Evolutionary conservation across 2,329 filamentous ascomycete genomes (phyloP).

Genomic region (Drechslera avenae): DNA sequence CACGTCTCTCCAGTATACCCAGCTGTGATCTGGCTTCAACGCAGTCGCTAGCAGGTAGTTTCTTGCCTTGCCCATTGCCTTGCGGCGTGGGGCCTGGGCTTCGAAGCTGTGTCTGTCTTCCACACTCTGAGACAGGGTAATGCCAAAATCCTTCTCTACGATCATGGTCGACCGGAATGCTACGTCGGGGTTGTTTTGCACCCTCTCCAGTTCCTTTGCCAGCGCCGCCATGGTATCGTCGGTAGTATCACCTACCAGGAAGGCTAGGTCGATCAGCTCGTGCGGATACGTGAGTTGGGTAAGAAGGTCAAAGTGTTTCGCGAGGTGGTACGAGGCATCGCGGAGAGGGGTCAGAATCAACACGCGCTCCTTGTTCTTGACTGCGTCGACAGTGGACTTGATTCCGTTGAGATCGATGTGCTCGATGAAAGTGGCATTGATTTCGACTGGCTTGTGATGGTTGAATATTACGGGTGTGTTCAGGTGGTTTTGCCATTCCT

Average conservation of each 20-base stretch:
- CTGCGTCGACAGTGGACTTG: slow-evolving; percentile 77
- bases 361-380: slow-evolving; percentile 81
- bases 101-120: slow-evolving; percentile 83
- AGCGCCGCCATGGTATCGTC: slow-evolving; percentile 93
- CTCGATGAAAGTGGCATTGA: slow-evolving; percentile 80
- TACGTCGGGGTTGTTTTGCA: slow-evolving; percentile 78
- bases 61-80: slow-evolving; percentile 84
- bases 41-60: slow-evolving; percentile 88
- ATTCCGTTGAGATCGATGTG: slow-evolving; percentile 85
- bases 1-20: slow-evolving; percentile 98
- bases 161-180: slow-evolving; percentile 86
- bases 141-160: slow-evolving; percentile 89
- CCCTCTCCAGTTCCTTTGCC: slow-evolving; percentile 80
- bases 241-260: slow-evolving; percentile 87
- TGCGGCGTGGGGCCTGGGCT: slow-evolving; percentile 87
- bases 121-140: slow-evolving; percentile 75
- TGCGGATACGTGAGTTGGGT: slow-evolving; percentile 92
- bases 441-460: slow-evolving; percentile 82
- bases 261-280: slow-evolving; percentile 90
- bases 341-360: slow-evolving; percentile 92
- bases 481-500: slow-evolving; percentile 84
- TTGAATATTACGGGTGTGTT: slow-evolving; percentile 96
- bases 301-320: slow-evolving; percentile 92
- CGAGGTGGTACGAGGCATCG: slow-evolving; percentile 80
- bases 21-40: slow-evolving; percentile 90